Percentiles rank a stretch among this genome's conserved stretches.
Evolutionary conservation across 805 yeast species (phyloP).

Genomic region (Maudiozyma serrabonitensis): DNA sequence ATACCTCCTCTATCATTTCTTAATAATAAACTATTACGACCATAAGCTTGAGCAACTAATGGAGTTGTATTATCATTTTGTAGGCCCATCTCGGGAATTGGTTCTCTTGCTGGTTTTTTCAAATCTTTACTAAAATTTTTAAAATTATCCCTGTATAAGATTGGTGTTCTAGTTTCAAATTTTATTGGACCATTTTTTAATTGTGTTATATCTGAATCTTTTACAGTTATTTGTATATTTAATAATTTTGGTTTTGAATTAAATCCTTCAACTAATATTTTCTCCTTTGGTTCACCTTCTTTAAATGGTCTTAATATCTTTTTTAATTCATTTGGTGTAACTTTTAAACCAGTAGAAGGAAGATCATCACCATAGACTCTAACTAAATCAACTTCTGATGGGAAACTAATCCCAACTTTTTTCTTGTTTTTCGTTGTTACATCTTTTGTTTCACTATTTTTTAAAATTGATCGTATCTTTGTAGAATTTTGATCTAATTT

Average conservation of each 20-base stretch:
- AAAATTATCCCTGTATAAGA: constrained; percentile 19
- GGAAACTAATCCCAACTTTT: constrained; percentile 16
- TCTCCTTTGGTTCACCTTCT: constrained; percentile 29
- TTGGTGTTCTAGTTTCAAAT: constrained; percentile 18
- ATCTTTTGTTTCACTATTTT: constrained; percentile 3
- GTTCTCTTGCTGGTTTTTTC: constrained; percentile 21
- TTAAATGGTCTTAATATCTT: constrained; percentile 26
- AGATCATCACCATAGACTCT: constrained; percentile 28
- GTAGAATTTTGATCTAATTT: neutral
- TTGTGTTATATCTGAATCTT: constrained; percentile 22
- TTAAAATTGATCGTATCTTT: constrained; percentile 17
- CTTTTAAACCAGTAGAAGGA: constrained; percentile 21
- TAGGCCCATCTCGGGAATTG: constrained; percentile 11
- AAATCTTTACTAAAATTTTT: constrained; percentile 19
- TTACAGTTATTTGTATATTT: constrained; percentile 4
- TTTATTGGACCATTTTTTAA: constrained; percentile 23
- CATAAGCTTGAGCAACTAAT: constrained; percentile 27
- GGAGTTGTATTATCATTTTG: constrained; percentile 11
- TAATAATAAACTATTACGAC: constrained; percentile 23
- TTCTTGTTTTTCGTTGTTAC: neutral
- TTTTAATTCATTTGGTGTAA: constrained; percentile 23
- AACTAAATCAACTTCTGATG: constrained; percentile 18
- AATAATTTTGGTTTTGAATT: constrained; percentile 13
- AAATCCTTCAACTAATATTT: constrained; percentile 12
- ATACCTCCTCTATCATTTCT: constrained; percentile 29